Evolutionary conservation across 768 basidiomycete genomes (phyloP).

Genomic region (Lactarius hengduanensis): DNA sequence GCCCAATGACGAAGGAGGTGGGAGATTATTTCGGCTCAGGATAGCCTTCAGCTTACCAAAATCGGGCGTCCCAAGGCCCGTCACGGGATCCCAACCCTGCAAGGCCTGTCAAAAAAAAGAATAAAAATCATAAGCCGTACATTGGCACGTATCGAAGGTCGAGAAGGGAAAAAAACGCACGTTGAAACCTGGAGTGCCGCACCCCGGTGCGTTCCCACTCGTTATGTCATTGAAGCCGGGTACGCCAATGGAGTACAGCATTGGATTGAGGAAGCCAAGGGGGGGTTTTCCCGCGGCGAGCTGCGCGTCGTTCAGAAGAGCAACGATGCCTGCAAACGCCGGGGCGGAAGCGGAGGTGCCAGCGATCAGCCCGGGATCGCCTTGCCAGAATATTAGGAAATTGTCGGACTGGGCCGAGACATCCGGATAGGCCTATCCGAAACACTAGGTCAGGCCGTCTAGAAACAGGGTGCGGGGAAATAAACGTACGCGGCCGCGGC

Average conservation of each 20-base stretch:
- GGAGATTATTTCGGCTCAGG: constrained; percentile 19
- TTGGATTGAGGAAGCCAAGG: constrained; percentile 42
- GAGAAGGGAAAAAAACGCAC: constrained; percentile 2
- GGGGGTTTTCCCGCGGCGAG: constrained; percentile 34
- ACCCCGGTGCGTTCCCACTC: constrained; percentile 39
- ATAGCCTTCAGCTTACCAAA: constrained; percentile 35
- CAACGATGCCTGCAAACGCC: constrained; percentile 60
- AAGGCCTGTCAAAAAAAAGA: constrained; percentile 30
- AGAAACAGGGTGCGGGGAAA: not conserved
- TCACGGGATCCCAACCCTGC: constrained; percentile 40
- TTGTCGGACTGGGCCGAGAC: constrained; percentile 57
- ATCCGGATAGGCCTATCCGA: constrained; percentile 56
- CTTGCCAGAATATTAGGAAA: constrained; percentile 48
- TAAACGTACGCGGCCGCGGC: constrained; percentile 49
- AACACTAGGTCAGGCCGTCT: not conserved
- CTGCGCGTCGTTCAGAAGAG: constrained; percentile 48
- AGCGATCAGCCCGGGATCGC: constrained; percentile 21
- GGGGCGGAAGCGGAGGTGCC: constrained; percentile 71
- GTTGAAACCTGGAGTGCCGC: constrained; percentile 40
- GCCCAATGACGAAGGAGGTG: not conserved
- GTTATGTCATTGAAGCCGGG: constrained; percentile 40
- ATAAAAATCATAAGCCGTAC: not conserved
- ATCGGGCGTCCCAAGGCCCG: constrained; percentile 38
- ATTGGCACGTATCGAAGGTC: not conserved
- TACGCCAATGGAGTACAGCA: constrained; percentile 34